Evolutionary conservation across 805 yeast genomes (phyloP).

Genomic region (Saccharomycopsis olivae): DNA sequence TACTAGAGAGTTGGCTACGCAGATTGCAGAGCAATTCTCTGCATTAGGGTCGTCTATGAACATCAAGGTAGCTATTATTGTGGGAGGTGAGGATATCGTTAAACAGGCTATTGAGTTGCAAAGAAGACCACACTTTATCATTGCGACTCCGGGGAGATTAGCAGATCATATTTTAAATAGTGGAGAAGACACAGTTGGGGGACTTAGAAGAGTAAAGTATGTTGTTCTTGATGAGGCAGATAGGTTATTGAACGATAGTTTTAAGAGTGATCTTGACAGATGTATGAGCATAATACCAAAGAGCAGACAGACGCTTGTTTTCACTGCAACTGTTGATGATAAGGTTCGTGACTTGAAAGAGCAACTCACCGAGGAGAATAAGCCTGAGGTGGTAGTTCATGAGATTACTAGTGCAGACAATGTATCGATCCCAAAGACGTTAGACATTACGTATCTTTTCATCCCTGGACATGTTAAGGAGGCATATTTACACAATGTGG

Average conservation of each 20-base stretch:
- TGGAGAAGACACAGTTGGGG: constrained; percentile 85
- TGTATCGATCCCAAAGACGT: constrained; percentile 70
- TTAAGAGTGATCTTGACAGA: constrained; percentile 77
- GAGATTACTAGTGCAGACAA: constrained; percentile 67
- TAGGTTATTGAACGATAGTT: constrained; percentile 72
- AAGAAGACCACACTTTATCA: constrained; percentile 81
- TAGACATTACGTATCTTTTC: constrained; percentile 56
- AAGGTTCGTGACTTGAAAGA: constrained; percentile 75
- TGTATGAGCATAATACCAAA: constrained; percentile 70
- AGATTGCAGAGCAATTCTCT: constrained; percentile 91
- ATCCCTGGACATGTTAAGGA: constrained; percentile 77
- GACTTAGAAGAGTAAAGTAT: constrained; percentile 66
- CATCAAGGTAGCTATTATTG: constrained; percentile 69
- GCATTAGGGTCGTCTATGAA: constrained; percentile 89
- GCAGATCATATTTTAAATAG: constrained; percentile 85
- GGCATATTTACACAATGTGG: constrained; percentile 74
- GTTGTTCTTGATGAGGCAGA: constrained; percentile 96
- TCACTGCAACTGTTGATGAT: constrained; percentile 94
- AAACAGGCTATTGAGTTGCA: constrained; percentile 76
- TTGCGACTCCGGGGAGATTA: constrained; percentile 94
- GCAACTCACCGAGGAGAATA: constrained; percentile 45
- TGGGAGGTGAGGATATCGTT: constrained; percentile 95
- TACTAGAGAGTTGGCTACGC: constrained; percentile 87
- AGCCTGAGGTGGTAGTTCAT: constrained; percentile 53
- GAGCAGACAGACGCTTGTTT: constrained; percentile 76